A percentile compares a stretch with the other conserved stretches of the same genome.
These are phyloP conservation scores for Sungouiozyma intestinalis DNA, from an alignment of 805 yeast genomes.

Conservation along the genomic window DNA sequence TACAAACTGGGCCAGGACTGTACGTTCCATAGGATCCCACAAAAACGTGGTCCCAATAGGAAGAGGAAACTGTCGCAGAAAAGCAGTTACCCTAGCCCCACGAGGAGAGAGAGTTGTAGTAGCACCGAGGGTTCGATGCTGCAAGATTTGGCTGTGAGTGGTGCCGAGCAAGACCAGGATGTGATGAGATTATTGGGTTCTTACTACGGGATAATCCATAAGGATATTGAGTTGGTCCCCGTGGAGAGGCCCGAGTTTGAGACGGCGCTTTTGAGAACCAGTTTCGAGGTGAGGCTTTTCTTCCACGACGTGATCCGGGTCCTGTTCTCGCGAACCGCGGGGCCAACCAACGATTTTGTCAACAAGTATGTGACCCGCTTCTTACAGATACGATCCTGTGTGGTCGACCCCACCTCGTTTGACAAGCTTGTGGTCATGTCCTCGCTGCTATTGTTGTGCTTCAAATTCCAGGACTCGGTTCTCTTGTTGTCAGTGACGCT, in stretches of 20 bases:
- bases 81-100: neutral
- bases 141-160: neutral
- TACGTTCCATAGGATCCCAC: slow-evolving; percentile 58
- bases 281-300: neutral
- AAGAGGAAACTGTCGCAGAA: neutral
- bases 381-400: neutral
- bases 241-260: slow-evolving; percentile 18
- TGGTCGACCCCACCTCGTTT: neutral
- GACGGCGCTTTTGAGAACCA: slow-evolving; percentile 8
- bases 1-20: slow-evolving; percentile 47
- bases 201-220: slow-evolving; percentile 35
- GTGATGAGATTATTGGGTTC: slow-evolving; percentile 22
- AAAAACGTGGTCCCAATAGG: slow-evolving; percentile 57
- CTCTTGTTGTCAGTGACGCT: neutral
- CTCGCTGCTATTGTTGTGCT: neutral
- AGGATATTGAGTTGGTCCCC: slow-evolving; percentile 28
- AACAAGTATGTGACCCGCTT: neutral
- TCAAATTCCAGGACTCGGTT: neutral
- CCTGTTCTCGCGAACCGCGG: neutral
- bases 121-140: neutral
- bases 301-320: neutral
- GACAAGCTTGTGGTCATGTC: neutral
- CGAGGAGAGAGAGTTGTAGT: slow-evolving; percentile 7
- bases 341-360: neutral
- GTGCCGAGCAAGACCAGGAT: neutral